Percentiles rank a stretch among this genome's conserved stretches.
Evolutionary conservation across 192 early-diverging fungal species (phyloP).

Genomic region (Helicostylum pulchrum): DNA sequence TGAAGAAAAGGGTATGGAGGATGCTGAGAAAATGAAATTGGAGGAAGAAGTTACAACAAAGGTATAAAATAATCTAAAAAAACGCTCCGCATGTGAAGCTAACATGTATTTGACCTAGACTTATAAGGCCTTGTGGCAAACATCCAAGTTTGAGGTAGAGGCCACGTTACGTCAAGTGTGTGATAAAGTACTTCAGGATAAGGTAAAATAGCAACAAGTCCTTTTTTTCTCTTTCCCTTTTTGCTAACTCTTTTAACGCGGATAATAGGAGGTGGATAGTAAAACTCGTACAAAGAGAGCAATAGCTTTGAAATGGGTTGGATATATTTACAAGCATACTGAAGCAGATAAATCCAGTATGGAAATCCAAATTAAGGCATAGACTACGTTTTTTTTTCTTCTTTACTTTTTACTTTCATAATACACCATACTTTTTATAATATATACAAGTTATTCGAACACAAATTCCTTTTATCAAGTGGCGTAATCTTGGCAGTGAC

Average conservation of each 20-base stretch:
- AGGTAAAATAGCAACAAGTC: conserved; percentile 5
- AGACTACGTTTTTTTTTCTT: neutral
- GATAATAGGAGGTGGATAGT: conserved; percentile 12
- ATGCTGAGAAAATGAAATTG: conserved; percentile 30
- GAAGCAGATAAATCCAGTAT: conserved; percentile 32
- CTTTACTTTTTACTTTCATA: neutral
- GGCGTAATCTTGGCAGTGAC: too few species aligned
- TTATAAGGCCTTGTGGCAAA: conserved; percentile 38
- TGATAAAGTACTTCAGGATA: conserved; percentile 34
- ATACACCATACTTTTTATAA: too few species aligned
- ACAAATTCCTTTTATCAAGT: too few species aligned
- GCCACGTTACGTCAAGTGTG: conserved; percentile 36
- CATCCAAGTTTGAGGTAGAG: conserved; percentile 40
- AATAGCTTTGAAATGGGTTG: conserved; percentile 35
- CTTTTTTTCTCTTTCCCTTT: neutral
- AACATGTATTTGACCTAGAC: conserved; percentile 6
- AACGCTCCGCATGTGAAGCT: too few species aligned
- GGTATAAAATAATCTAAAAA: conserved; percentile 12
- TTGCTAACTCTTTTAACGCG: neutral
- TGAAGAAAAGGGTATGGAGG: conserved; percentile 28
- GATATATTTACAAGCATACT: conserved; percentile 39
- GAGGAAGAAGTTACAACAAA: conserved; percentile 38
- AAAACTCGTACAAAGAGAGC: conserved; percentile 32
- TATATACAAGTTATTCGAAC: too few species aligned
- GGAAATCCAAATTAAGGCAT: conserved; percentile 20